Percentiles rank a stretch among this genome's conserved stretches.
phyloP scores from a whole-genome alignment of 1,284 basidiomycete species.

The Rhodotorula sp. region DNA sequence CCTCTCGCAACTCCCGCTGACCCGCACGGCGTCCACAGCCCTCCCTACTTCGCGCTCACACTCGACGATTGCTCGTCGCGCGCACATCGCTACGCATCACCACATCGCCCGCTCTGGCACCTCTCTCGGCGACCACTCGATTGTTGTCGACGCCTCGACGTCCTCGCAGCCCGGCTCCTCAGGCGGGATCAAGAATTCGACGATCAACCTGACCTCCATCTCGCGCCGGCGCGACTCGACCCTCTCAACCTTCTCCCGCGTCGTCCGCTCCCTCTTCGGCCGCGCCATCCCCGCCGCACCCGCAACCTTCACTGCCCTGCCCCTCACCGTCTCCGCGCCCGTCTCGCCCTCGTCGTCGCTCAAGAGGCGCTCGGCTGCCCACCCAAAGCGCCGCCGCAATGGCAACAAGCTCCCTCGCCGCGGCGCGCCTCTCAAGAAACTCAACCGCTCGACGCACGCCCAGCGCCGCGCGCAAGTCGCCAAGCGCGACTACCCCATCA shows the following conservation, averaged over 20 bases:
- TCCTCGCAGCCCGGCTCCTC: background rate
- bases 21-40: background rate
- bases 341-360: background rate
- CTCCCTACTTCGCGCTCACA: conserved; percentile 28
- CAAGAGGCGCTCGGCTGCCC: background rate
- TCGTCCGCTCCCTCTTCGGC: conserved; percentile 30
- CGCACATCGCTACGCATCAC: conserved; percentile 25
- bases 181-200: conserved; percentile 29
- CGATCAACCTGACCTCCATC: conserved; percentile 32
- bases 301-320: background rate
- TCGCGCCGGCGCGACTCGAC: conserved; percentile 22
- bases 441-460: conserved; percentile 1
- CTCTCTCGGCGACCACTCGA: conserved; percentile 25
- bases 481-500: background rate
- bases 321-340: background rate
- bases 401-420: conserved; percentile 1
- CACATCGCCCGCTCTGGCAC: background rate
- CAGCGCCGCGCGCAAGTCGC: background rate
- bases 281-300: background rate
- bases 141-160: conserved; percentile 34
- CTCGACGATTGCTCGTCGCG: conserved; percentile 22
- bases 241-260: conserved; percentile 24
- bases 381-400: background rate
- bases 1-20: conserved; percentile 1
- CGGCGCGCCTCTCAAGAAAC: background rate